Base-by-base conservation (phyloP, 495 filamentous ascomycete species). In the Hypoxylon trugodes region DNA sequence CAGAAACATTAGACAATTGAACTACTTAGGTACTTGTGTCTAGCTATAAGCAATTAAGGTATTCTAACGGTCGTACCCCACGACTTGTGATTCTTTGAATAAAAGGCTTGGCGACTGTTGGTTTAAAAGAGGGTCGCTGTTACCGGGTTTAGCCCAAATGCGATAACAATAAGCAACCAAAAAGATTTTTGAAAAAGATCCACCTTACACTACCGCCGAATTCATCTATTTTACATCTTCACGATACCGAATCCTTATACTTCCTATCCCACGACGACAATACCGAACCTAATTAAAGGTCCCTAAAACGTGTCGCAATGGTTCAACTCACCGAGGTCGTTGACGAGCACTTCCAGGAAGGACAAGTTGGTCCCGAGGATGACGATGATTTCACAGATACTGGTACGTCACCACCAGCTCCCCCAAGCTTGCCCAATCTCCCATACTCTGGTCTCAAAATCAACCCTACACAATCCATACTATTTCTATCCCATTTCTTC, bases 261-360 rank as follows among this genome's bases (percentile, higher is more conserved):
- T 16, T 25, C 42, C 26, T 25, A 35, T 18, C 42, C 10, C 42
- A 6, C 16, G 6, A 1, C 22, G 12, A 4, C 21, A 45, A n/a
- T 19, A 8, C 24, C 15, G 6, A 24, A 6, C 24, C 25, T 25
- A 19, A 46, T 46, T 25, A 30, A 21, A 30, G 8, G 13, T 10
- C 6, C 26, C 12, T n/a, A 47, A 3, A 19, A 46, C 12, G 8
- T n/a, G 22, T 32, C 50, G 41, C 48, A 70, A 98, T 98, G 95
- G 95, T 98, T 74, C 90, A 96, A 78, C 90, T 98, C 65, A 88
- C 87, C 66, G 96, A 97, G 79, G 93, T 98, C 72, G 87, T 93
- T 61, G 95, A 98, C 74, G 93, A 96, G 80, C 91, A 95, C 76
- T 96, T 97, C 82, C 79, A 86, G 72, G 76, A 88, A 68, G 89